Evolutionary conservation across 352 stramenopile species (phyloP).

Genomic region (Phytophthora hibernalis): DNA sequence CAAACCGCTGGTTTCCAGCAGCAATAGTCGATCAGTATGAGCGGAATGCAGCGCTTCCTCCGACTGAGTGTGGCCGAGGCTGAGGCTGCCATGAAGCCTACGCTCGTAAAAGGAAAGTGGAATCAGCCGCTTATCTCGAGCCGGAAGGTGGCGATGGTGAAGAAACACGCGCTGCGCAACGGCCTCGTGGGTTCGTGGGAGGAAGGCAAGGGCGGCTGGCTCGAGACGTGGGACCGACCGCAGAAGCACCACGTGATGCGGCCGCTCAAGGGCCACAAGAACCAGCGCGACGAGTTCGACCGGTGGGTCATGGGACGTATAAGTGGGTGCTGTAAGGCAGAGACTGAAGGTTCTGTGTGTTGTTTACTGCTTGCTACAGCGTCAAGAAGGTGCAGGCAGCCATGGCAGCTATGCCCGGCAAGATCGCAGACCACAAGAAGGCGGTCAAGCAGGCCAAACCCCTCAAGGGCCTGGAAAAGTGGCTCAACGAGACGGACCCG

Average conservation of each 20-base stretch:
- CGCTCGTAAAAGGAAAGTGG: constrained; percentile 85
- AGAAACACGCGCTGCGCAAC: constrained; percentile 82
- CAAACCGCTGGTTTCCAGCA: constrained; percentile 27
- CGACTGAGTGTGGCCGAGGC: constrained; percentile 76
- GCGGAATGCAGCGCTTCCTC: constrained; percentile 75
- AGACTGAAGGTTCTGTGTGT: neutral
- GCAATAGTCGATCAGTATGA: constrained; percentile 29
- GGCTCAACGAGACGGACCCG: constrained; percentile 84
- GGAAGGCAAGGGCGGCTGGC: constrained; percentile 81
- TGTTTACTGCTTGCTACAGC: constrained; percentile 24
- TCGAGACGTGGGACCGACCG: constrained; percentile 74
- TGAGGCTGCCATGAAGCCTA: constrained; percentile 81
- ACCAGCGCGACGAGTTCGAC: constrained; percentile 87
- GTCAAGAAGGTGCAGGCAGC: constrained; percentile 90
- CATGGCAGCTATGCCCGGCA: constrained; percentile 80
- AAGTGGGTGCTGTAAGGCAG: neutral
- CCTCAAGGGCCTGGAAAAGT: constrained; percentile 89
- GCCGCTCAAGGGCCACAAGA: constrained; percentile 78
- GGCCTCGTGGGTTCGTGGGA: constrained; percentile 81
- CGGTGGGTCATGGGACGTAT: constrained; percentile 44
- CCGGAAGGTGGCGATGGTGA: constrained; percentile 84
- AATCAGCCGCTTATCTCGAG: constrained; percentile 82
- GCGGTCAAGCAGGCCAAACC: constrained; percentile 82
- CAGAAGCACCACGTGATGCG: constrained; percentile 91
- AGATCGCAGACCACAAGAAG: constrained; percentile 91